Evolutionary conservation across 495 filamentous ascomycete species (phyloP).

Genomic region (Pyrenula aspistea): DNA sequence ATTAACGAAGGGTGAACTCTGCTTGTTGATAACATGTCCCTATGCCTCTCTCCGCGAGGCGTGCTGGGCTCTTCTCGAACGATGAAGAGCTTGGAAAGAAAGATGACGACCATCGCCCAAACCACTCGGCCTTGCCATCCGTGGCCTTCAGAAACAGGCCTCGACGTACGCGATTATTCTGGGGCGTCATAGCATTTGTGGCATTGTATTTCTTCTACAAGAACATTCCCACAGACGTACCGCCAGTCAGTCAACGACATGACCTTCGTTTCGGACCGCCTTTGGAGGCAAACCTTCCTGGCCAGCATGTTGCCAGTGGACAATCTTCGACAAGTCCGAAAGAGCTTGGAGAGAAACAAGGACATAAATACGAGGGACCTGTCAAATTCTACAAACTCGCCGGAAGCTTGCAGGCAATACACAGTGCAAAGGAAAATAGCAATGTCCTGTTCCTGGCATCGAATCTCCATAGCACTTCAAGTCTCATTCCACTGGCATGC

Average conservation of each 20-base stretch:
- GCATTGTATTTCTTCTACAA: conserved; percentile 41
- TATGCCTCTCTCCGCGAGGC: neutral
- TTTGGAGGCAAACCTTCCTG: conserved; percentile 10
- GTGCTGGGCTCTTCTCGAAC: neutral
- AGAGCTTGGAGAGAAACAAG: conserved; percentile 9
- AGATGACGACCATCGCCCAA: conserved; percentile 48
- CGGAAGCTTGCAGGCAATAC: conserved; percentile 29
- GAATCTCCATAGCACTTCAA: conserved; percentile 35
- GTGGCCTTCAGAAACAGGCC: conserved; percentile 20
- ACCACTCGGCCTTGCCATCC: conserved; percentile 3
- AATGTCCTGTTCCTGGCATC: conserved; percentile 39
- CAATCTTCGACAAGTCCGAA: neutral
- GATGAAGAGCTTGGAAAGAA: conserved; percentile 64
- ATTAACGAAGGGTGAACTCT: neutral
- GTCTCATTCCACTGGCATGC: conserved; percentile 41
- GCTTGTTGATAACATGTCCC: neutral
- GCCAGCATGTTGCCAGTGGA: neutral
- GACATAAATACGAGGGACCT: conserved; percentile 39
- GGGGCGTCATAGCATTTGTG: conserved; percentile 26
- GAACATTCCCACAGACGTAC: conserved; percentile 35
- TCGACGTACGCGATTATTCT: conserved; percentile 31
- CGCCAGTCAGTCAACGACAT: conserved; percentile 16
- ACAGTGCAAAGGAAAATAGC: conserved; percentile 17
- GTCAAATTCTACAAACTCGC: conserved; percentile 44
- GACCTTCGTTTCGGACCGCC: conserved; percentile 12